A percentile compares a stretch with the other conserved stretches of the same genome.
phyloP scores from a whole-genome alignment of 2,329 filamentous ascomycete species.

The Lasiodiplodia theobromae region DNA sequence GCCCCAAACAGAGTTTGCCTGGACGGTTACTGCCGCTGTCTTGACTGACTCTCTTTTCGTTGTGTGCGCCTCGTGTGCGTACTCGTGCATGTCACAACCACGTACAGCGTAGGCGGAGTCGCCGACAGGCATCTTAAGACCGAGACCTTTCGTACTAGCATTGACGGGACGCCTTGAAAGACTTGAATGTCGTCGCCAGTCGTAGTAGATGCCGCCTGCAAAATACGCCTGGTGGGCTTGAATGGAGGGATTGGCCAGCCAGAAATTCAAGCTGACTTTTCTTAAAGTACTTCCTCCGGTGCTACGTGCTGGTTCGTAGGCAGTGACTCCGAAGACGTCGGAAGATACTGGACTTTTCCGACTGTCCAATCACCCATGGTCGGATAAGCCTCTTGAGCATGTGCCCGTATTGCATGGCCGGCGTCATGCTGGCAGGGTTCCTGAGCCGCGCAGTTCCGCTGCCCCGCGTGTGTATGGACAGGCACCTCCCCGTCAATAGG shows the following conservation, averaged over 20 bases:
- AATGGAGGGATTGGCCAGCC: not conserved
- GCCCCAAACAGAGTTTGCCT: not conserved
- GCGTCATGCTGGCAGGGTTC: slow-evolving; percentile 11
- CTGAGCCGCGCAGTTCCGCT: slow-evolving; percentile 26
- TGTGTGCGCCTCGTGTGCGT: not conserved
- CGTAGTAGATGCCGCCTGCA: not conserved
- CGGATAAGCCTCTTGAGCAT: slow-evolving; percentile 6
- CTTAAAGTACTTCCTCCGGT: not conserved
- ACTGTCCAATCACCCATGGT: slow-evolving; percentile 14
- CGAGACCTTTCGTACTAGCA: not conserved
- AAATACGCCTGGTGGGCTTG: not conserved
- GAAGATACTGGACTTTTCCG: not conserved
- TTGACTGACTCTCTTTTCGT: not conserved
- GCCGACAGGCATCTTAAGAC: slow-evolving; percentile 8
- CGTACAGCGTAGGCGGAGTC: not conserved
- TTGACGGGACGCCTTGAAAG: slow-evolving; percentile 15
- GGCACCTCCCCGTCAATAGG: slow-evolving; percentile 10
- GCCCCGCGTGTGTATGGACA: slow-evolving; percentile 15
- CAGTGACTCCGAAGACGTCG: not conserved
- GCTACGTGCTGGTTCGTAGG: not conserved
- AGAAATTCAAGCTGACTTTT: not conserved
- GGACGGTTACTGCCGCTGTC: slow-evolving; percentile 18
- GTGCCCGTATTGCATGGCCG: not conserved
- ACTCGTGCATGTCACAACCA: not conserved
- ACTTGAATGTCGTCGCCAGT: not conserved